These are phyloP conservation scores for Helicostylum pulchrum DNA, from an alignment of 192 early-diverging fungal genomes.

Conservation along the genomic window DNA sequence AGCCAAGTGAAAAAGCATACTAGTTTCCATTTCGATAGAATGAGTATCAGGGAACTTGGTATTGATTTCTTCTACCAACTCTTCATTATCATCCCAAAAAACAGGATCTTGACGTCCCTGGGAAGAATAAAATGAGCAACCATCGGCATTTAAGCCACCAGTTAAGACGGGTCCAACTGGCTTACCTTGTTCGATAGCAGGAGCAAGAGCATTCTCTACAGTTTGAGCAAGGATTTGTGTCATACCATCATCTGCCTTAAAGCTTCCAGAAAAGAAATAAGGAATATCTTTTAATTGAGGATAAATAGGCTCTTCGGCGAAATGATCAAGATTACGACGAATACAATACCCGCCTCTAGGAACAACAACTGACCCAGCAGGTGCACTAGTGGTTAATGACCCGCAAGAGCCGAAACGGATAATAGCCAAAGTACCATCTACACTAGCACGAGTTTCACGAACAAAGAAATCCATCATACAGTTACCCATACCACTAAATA, in stretches of 20 bases:
- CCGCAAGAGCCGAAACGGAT: slow-evolving; percentile 89
- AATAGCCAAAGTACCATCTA: slow-evolving; percentile 72
- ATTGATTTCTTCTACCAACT: slow-evolving; percentile 51
- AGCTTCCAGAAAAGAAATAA: slow-evolving; percentile 64
- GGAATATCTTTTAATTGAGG: slow-evolving; percentile 33
- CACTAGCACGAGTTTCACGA: slow-evolving; percentile 78
- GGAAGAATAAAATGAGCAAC: slow-evolving; percentile 84
- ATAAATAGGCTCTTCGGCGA: slow-evolving; percentile 36
- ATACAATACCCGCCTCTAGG: slow-evolving; percentile 53
- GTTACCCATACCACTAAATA: slow-evolving; percentile 56
- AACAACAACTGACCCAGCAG: slow-evolving; percentile 66
- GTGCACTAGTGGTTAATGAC: slow-evolving; percentile 50
- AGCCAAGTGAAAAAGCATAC: slow-evolving; percentile 81
- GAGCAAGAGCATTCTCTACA: slow-evolving; percentile 37
- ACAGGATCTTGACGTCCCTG: slow-evolving; percentile 70
- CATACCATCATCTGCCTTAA: slow-evolving; percentile 60
- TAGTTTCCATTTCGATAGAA: slow-evolving; percentile 86
- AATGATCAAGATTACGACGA: slow-evolving; percentile 70
- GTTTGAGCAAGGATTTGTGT: slow-evolving; percentile 32
- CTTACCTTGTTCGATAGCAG: not conserved
- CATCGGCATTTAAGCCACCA: slow-evolving; percentile 70
- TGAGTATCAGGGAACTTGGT: slow-evolving; percentile 48
- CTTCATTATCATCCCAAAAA: slow-evolving; percentile 78
- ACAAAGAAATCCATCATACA: slow-evolving; percentile 93
- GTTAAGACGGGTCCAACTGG: slow-evolving; percentile 25